Conservation (phyloP, 768 basidiomycete species). For the Rhizopogon roseolus region DNA sequence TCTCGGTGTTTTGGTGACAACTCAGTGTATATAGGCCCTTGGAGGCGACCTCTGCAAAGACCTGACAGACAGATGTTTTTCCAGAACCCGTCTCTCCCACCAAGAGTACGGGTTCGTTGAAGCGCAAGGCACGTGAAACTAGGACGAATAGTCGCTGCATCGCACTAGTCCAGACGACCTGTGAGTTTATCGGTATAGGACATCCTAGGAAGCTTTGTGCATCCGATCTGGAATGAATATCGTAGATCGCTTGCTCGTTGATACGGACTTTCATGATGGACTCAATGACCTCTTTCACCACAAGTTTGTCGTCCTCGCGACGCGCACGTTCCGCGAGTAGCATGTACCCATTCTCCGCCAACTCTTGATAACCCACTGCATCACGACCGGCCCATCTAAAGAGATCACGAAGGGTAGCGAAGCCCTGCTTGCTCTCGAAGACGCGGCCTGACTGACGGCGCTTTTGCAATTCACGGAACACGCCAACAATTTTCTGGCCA, state of each 20-base stretch:
- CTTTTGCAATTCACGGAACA: constrained; percentile 91
- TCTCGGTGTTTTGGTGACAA: constrained; percentile 98
- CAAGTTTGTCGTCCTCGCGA: constrained; percentile 75
- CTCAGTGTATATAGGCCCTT: constrained; percentile 72
- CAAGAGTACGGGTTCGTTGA: constrained; percentile 90
- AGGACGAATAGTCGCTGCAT: constrained; percentile 89
- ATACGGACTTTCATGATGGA: constrained; percentile 82
- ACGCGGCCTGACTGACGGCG: constrained; percentile 87
- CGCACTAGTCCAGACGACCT: constrained; percentile 87
- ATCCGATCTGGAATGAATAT: constrained; percentile 41
- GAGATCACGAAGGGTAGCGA: constrained; percentile 93
- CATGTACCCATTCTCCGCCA: constrained; percentile 98
- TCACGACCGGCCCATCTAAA: constrained; percentile 96
- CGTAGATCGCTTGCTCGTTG: constrained; percentile 68
- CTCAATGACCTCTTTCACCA: constrained; percentile 93
- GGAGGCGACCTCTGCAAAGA: constrained; percentile 64
- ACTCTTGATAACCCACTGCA: constrained; percentile 83
- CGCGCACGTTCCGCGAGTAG: constrained; percentile 89
- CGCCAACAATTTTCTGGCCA: constrained; percentile 82
- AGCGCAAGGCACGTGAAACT: constrained; percentile 77
- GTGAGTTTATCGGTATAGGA: constrained; percentile 37
- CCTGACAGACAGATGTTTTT: constrained; percentile 95
- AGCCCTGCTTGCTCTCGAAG: constrained; percentile 96
- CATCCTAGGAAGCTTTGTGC: constrained; percentile 50
- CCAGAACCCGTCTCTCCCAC: constrained; percentile 98